Percentiles rank a stretch among this genome's conserved stretches.
Conservation (phyloP, 139 green algal genomes). For the Penium margaritaceum region DNA sequence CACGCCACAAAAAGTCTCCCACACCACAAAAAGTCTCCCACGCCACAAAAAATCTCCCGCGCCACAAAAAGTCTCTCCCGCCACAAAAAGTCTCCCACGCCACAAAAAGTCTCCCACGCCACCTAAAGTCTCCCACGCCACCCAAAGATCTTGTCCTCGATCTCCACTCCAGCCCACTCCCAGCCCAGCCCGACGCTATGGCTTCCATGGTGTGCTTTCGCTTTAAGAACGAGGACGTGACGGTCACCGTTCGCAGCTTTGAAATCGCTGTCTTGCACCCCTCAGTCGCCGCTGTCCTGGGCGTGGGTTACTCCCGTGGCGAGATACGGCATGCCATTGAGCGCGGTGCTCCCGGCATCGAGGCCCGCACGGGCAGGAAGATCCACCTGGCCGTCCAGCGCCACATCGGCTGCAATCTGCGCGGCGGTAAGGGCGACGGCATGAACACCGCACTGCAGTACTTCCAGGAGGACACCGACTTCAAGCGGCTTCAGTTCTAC, state of each 20-base stretch:
- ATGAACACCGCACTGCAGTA: conserved; percentile 42
- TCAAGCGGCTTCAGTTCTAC: conserved; percentile 34
- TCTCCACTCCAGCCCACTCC: too few species aligned
- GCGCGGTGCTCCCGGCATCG: conserved; percentile 11
- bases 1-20: too few species aligned
- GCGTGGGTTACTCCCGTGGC: conserved; percentile 23
- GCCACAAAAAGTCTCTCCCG: too few species aligned
- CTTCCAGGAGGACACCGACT: conserved; percentile 28
- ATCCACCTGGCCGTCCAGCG: conserved; percentile 24
- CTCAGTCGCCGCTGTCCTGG: conserved; percentile 17
- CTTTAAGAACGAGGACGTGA: conserved; percentile 44
- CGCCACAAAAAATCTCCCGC: too few species aligned
- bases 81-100: too few species aligned
- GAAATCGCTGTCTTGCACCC: conserved; percentile 32
- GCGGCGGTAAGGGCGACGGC: conserved; percentile 38
- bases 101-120: too few species aligned
- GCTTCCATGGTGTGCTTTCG: conserved; percentile 42
- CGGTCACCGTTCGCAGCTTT: conserved; percentile 23
- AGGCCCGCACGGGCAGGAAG: conserved; percentile 11
- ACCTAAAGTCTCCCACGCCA: too few species aligned
- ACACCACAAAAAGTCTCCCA: too few species aligned
- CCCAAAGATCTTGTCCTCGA: too few species aligned
- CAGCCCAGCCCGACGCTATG: too few species aligned
- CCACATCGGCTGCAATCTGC: conserved; percentile 30
- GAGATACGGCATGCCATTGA: conserved; percentile 44